Percentiles rank a stretch among this genome's conserved stretches.
phyloP scores from a whole-genome alignment of 495 filamentous ascomycete genomes.

The Aspergillus kassunensis region DNA sequence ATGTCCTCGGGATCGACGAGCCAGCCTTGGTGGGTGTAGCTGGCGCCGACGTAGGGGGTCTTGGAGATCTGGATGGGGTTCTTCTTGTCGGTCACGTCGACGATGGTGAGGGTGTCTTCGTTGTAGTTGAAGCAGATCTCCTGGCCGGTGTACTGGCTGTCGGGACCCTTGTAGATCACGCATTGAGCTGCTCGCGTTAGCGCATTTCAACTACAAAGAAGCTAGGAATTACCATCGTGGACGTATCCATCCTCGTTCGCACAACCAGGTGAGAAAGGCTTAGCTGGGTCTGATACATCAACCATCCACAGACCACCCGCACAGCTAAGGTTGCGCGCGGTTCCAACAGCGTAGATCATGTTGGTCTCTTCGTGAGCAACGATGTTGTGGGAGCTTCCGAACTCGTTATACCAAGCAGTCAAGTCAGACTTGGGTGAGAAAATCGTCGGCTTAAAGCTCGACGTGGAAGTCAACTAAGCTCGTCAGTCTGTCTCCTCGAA shows the following conservation, averaged over 20 bases:
- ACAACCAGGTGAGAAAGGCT: constrained; percentile 16
- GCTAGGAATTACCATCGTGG: constrained; percentile 10
- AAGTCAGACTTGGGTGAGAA: constrained; percentile 13
- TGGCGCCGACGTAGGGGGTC: constrained; percentile 18
- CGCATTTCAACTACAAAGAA: neutral
- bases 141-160: constrained; percentile 12
- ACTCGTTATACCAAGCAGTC: constrained; percentile 16
- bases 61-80: constrained; percentile 18
- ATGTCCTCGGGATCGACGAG: constrained; percentile 9
- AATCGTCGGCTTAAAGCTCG: constrained; percentile 4
- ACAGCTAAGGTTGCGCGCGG: constrained; percentile 9
- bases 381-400: constrained; percentile 22
- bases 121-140: constrained; percentile 25
- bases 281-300: constrained; percentile 18
- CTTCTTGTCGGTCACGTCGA: constrained; percentile 18
- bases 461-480: neutral
- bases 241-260: constrained; percentile 19
- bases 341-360: constrained; percentile 20
- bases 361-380: constrained; percentile 18
- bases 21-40: constrained; percentile 22
- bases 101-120: constrained; percentile 19
- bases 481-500: neutral
- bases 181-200: constrained; percentile 15
- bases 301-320: constrained; percentile 20
- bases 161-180: constrained; percentile 18